Percentiles rank a stretch among this genome's conserved stretches.
These are phyloP conservation scores for Viola odorata DNA, from an alignment of 345 rosid genomes.

Conservation along the genomic window DNA sequence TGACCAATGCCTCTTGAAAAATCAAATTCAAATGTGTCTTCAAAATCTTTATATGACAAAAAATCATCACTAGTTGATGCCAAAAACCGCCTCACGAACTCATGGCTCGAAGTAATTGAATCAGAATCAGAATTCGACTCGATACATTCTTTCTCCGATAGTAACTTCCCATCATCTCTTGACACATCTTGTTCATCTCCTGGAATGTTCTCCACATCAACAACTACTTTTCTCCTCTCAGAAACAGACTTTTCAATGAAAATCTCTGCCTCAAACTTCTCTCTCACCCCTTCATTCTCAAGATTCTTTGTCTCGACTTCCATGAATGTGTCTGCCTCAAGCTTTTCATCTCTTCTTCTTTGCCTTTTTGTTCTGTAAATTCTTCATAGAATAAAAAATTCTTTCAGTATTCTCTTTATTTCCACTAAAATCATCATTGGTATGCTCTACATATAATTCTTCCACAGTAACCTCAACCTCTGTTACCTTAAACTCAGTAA, in stretches of 20 bases:
- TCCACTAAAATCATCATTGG: too few relatives aligned
- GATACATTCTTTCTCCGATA: conserved; percentile 38
- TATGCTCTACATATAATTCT: conserved; percentile 27
- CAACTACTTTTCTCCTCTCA: conserved; percentile 8
- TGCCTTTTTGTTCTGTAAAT: background rate
- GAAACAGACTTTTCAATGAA: background rate
- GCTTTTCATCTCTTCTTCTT: conserved; percentile 10
- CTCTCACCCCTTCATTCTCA: conserved; percentile 1
- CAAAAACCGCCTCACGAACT: conserved; percentile 31
- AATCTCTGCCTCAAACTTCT: conserved; percentile 11
- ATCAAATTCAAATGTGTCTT: conserved; percentile 18
- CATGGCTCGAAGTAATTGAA: conserved; percentile 52
- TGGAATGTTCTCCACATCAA: conserved; percentile 10
- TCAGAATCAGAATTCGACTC: conserved; percentile 43
- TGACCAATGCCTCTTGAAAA: conserved; percentile 7
- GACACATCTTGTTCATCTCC: conserved; percentile 14
- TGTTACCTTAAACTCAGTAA: conserved; percentile 10
- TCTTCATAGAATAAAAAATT: conserved; percentile 16
- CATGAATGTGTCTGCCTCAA: conserved; percentile 7
- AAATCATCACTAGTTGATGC: conserved; percentile 47
- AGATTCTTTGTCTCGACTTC: conserved; percentile 11
- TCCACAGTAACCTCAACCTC: too few relatives aligned
- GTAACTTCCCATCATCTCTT: conserved; percentile 24
- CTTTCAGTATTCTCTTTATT: conserved; percentile 4
- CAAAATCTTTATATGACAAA: conserved; percentile 52